Evolutionary conservation across 305 asterid species (phyloP).

Genomic region (Striga hermonthica): DNA sequence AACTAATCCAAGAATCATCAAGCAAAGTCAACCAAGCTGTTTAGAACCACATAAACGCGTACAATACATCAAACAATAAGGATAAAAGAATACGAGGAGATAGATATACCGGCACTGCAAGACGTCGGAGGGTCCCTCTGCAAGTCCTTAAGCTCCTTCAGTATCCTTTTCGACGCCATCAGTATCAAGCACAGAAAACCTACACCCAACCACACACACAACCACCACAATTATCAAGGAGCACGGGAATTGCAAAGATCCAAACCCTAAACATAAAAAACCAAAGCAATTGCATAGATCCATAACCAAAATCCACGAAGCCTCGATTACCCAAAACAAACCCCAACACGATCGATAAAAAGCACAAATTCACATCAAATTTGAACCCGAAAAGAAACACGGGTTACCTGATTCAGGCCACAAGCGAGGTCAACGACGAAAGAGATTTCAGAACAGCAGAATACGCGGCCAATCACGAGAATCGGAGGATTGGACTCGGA

Average conservation of each 20-base stretch:
- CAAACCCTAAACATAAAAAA: too few relatives aligned
- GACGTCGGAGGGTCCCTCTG: slow-evolving; percentile 53
- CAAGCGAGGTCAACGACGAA: too few relatives aligned
- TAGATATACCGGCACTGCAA: slow-evolving; percentile 44
- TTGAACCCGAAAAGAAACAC: neutral
- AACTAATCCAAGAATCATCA: neutral
- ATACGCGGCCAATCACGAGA: too few relatives aligned
- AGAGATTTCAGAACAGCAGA: too few relatives aligned
- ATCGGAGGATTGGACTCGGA: too few relatives aligned
- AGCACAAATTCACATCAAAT: too few relatives aligned
- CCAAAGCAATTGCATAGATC: neutral
- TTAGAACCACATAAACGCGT: neutral
- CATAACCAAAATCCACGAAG: too few relatives aligned
- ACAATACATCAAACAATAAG: too few relatives aligned
- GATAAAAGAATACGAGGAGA: neutral
- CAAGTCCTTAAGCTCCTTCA: slow-evolving; percentile 39
- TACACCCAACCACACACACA: slow-evolving; percentile 33
- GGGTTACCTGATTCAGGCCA: too few relatives aligned
- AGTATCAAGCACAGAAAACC: neutral
- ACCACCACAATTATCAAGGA: neutral
- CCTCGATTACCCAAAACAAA: too few relatives aligned
- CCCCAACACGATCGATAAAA: too few relatives aligned
- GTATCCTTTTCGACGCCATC: slow-evolving; percentile 46
- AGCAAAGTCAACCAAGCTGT: neutral
- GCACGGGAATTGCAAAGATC: neutral